Percentiles rank a stretch among this genome's conserved stretches.
These are phyloP conservation scores for Cutaneotrichosporon sp. DNA, from an alignment of 1,284 basidiomycete genomes.

Conservation along the genomic window DNA sequence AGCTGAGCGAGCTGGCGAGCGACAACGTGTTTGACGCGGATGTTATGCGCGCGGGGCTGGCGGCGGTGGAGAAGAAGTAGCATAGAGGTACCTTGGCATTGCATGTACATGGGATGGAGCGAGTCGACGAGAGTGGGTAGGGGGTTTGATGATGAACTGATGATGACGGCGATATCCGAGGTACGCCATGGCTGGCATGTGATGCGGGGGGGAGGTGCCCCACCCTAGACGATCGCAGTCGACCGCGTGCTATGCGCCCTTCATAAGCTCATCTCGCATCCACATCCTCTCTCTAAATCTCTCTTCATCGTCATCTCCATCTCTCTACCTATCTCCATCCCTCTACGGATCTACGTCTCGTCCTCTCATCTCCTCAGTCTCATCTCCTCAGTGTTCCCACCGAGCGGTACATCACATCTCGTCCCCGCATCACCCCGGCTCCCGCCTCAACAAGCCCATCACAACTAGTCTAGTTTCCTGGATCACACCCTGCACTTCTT, in stretches of 20 bases:
- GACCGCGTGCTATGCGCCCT: neutral
- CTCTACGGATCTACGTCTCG: too few species aligned
- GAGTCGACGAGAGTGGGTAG: neutral
- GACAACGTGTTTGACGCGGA: slow-evolving; percentile 68
- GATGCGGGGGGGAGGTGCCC: too few species aligned
- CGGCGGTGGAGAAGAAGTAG: slow-evolving; percentile 22
- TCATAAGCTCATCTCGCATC: neutral
- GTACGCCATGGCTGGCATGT: too few species aligned
- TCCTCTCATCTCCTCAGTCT: too few species aligned
- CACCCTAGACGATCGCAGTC: too few species aligned
- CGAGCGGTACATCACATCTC: too few species aligned
- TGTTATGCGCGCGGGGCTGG: slow-evolving; percentile 58
- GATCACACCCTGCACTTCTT: too few species aligned
- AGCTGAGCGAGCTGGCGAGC: slow-evolving; percentile 73
- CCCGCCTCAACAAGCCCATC: neutral
- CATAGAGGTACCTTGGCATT: slow-evolving; percentile 2
- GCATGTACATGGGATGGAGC: slow-evolving; percentile 10
- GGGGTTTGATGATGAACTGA: neutral
- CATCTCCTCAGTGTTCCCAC: too few species aligned
- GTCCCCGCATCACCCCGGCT: too few species aligned
- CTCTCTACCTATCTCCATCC: neutral
- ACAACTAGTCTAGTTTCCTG: too few species aligned
- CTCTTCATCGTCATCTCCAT: too few species aligned
- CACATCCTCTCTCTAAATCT: neutral
- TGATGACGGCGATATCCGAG: neutral